Evolutionary conservation across 306 rosid genomes (phyloP), one percentile per base, ranked within the genome.

Genomic region (Cyclanthera cordifolia): DNA sequence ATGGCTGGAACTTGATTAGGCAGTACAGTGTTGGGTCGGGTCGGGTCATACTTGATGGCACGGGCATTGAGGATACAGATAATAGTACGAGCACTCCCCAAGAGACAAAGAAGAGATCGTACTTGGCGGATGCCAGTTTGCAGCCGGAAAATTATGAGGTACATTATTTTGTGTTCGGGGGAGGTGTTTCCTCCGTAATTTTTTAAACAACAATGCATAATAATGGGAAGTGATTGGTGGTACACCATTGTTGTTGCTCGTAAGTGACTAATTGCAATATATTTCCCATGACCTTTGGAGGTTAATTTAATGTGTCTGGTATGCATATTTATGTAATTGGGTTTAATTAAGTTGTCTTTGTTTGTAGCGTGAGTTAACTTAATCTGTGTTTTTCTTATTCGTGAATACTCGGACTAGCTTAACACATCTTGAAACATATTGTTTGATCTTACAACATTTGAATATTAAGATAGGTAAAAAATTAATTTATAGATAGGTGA

Each of bases 1-100:
- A 76, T 69, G 85, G 74, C 79, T 89, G 87, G 87, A 87, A 77
- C 91, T 93, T 74, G 86, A 85, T 32, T 93, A 87, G 80, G 75
- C 59, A 74, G 67, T 76, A 61, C 60, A 14, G 60, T 54, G 37
- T 54, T 12, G 49, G 12, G 49, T 54, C 15, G 49, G 12, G 49
- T 78, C 66, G 34, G 65, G 53, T 53, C 49, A 28, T 56, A 7
- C 41, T 69, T 70, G 74, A 73, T 77, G 84, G 77, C 84, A 82
- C 78, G 81, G 6, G 4, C 71, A 67, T 58, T 67, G 71, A 76
- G 66, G 54, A 78, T 73, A 75, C 75, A 55, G 68, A 32, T 68
- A 58, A 58, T 19, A 65, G 48, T 59, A 34, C 27, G 2, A 21
- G 7, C 15, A 4, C 32, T 28, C 28, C 58, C 58, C 58, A 1